phyloP scores from a whole-genome alignment of 148 eudicot genomes.

The Agrostemma githago region DNA sequence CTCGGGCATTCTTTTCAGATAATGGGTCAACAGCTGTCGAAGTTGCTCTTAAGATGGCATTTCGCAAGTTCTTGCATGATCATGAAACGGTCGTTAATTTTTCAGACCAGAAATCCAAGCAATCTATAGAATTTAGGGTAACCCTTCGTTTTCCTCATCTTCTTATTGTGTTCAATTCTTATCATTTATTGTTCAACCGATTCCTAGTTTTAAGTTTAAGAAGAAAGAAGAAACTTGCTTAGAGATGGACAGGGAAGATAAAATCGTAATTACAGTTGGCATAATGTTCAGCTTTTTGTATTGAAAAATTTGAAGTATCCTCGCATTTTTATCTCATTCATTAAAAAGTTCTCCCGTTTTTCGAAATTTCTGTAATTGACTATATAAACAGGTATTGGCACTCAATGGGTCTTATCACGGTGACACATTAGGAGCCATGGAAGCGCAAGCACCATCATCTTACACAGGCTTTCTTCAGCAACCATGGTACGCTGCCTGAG shows the following conservation, averaged over 20 bases:
- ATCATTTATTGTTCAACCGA: background rate
- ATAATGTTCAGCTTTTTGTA: background rate
- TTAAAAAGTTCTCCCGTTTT: background rate
- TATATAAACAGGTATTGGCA: slow-evolving; percentile 64
- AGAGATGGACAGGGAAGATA: background rate
- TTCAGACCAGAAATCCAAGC: slow-evolving; percentile 20
- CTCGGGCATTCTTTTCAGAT: slow-evolving; percentile 82
- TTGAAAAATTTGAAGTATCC: background rate
- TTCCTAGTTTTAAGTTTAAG: background rate
- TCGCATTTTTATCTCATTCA: background rate
- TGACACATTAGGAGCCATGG: slow-evolving; percentile 99
- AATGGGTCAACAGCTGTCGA: slow-evolving; percentile 97
- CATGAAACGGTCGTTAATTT: slow-evolving; percentile 37
- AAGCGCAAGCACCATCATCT: slow-evolving; percentile 93
- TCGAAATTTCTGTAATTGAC: slow-evolving; percentile 10
- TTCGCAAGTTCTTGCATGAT: slow-evolving; percentile 78
- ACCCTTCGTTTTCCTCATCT: background rate
- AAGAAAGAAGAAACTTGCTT: background rate
- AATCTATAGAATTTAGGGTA: slow-evolving; percentile 66
- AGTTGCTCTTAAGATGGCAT: slow-evolving; percentile 96
- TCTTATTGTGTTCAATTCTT: background rate
- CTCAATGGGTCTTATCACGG: slow-evolving; percentile 96
- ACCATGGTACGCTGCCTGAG: slow-evolving; percentile 66
- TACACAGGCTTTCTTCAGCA: slow-evolving; percentile 93
- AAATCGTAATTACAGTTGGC: background rate